phyloP scores from a whole-genome alignment of 2,329 filamentous ascomycete genomes.

The Aureobasidium namibiae region DNA sequence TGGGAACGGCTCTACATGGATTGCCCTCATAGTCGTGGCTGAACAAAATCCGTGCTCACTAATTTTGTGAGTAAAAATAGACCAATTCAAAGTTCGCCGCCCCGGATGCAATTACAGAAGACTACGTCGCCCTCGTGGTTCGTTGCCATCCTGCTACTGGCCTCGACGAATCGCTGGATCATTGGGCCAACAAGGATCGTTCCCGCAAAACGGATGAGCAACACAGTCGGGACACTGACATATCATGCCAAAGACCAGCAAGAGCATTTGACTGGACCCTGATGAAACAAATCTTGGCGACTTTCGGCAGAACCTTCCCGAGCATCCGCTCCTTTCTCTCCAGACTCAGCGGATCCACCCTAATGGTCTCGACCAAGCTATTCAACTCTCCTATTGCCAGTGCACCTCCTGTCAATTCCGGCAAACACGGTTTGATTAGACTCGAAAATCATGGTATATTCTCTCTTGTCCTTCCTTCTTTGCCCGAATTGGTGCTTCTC shows the following conservation, averaged over 20 bases:
- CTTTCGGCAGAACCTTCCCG: conserved; percentile 3
- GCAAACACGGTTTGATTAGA: background rate
- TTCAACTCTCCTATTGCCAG: background rate
- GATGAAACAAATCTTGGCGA: background rate
- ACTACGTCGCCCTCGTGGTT: background rate
- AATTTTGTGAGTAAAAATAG: conserved; percentile 3
- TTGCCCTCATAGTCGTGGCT: background rate
- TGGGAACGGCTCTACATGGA: background rate
- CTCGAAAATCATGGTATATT: background rate
- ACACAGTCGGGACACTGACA: background rate
- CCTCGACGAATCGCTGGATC: background rate
- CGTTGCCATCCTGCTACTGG: background rate
- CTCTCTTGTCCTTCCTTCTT: background rate
- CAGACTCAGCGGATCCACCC: background rate
- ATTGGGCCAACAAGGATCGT: background rate
- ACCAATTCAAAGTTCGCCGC: background rate
- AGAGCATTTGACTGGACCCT: background rate
- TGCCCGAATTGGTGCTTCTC: background rate
- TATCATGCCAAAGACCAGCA: background rate
- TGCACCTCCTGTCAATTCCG: background rate
- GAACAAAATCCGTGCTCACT: background rate
- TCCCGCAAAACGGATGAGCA: background rate
- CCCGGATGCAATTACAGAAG: background rate
- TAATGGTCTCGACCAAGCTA: background rate
- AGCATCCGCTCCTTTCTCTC: conserved; percentile 1